phyloP scores from a whole-genome alignment of 768 basidiomycete genomes.

The Termitomyces bulborhizus region DNA sequence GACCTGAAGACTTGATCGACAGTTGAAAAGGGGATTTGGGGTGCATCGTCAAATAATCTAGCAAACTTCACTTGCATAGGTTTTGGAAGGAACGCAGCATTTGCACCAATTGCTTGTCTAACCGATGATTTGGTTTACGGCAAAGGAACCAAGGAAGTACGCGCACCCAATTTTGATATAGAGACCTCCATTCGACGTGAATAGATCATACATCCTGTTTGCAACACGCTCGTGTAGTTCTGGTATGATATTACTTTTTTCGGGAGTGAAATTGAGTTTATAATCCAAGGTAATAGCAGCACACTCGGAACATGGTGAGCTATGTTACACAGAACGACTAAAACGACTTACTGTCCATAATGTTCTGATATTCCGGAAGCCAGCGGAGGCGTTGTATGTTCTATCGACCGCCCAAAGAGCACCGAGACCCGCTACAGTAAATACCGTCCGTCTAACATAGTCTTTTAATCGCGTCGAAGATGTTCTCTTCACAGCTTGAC shows the following conservation, averaged over 20 bases:
- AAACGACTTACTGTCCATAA: slow-evolving; percentile 37
- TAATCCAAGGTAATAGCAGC: slow-evolving; percentile 71
- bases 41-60: slow-evolving; percentile 83
- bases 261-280: slow-evolving; percentile 80
- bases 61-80: slow-evolving; percentile 81
- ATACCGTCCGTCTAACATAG: slow-evolving; percentile 27
- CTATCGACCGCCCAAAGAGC: slow-evolving; percentile 40
- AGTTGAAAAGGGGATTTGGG: slow-evolving; percentile 70
- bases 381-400: slow-evolving; percentile 51
- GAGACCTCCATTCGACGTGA: slow-evolving; percentile 77
- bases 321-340: neutral
- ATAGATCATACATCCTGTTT: slow-evolving; percentile 64
- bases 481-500: neutral
- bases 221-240: slow-evolving; percentile 83
- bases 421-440: slow-evolving; percentile 32
- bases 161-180: slow-evolving; percentile 75
- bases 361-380: slow-evolving; percentile 47
- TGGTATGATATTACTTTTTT: slow-evolving; percentile 67
- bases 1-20: slow-evolving; percentile 60
- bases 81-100: slow-evolving; percentile 77
- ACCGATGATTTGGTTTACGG: neutral
- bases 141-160: neutral
- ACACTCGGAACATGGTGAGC: slow-evolving; percentile 37
- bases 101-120: slow-evolving; percentile 79
- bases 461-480: slow-evolving; percentile 7